Percentiles rank a stretch among this genome's conserved stretches.
These are phyloP conservation scores for Phytophthora brassicae DNA, from an alignment of 352 stramenopile genomes.

Conservation along the genomic window DNA sequence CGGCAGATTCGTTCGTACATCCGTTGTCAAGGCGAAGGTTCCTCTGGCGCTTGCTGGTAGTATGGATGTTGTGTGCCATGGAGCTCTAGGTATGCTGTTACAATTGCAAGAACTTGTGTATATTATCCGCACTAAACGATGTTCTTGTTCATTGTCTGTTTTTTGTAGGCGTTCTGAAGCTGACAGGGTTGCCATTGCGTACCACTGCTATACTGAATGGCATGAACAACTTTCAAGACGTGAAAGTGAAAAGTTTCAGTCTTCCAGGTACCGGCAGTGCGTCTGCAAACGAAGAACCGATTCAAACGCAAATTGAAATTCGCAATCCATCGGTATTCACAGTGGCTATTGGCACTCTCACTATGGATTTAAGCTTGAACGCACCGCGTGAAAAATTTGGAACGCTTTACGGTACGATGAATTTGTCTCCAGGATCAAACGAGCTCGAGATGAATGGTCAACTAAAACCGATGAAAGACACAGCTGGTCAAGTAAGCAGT, in stretches of 20 bases:
- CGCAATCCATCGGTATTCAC: conserved; percentile 73
- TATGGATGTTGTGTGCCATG: conserved; percentile 63
- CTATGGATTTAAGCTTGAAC: conserved; percentile 52
- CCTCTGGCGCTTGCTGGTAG: conserved; percentile 48
- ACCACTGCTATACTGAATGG: conserved; percentile 44
- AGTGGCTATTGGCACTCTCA: conserved; percentile 60
- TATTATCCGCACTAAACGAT: conserved; percentile 1
- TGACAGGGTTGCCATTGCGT: conserved; percentile 53
- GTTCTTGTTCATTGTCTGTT: conserved; percentile 5
- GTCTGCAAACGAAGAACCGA: conserved; percentile 43
- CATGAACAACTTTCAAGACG: conserved; percentile 65
- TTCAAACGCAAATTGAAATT: conserved; percentile 63
- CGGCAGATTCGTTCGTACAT: conserved; percentile 68
- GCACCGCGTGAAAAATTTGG: conserved; percentile 47
- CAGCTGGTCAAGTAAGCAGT: conserved; percentile 46
- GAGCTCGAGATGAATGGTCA: conserved; percentile 44
- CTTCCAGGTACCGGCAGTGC: conserved; percentile 50
- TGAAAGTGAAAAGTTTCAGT: conserved; percentile 62
- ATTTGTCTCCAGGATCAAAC: conserved; percentile 54
- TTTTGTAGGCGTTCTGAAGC: conserved; percentile 46
- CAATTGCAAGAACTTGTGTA: background rate
- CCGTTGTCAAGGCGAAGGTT: conserved; percentile 52
- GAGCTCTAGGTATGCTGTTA: conserved; percentile 54
- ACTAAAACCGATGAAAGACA: conserved; percentile 50
- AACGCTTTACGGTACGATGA: conserved; percentile 53